Conservation (phyloP, 371 early-diverging fungal species). For the Conidiobolus incongruus region DNA sequence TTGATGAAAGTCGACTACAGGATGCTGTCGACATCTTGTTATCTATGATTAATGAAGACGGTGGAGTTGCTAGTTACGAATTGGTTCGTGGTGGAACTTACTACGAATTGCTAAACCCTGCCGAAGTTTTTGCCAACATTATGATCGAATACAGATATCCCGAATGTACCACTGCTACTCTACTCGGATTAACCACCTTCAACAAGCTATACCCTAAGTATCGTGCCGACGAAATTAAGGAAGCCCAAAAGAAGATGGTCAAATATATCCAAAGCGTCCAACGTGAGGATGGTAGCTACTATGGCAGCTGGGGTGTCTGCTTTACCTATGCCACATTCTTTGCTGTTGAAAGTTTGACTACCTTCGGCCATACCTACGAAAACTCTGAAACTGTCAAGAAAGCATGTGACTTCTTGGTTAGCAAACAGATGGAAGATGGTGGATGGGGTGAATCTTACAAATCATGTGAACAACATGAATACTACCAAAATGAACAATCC, state of each 20-base stretch:
- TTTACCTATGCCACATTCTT: slow-evolving; percentile 95
- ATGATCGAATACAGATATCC: slow-evolving; percentile 95
- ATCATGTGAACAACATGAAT: slow-evolving; percentile 50
- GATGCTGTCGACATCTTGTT: slow-evolving; percentile 80
- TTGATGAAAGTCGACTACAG: slow-evolving; percentile 34
- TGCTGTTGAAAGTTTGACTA: slow-evolving; percentile 67
- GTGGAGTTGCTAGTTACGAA: slow-evolving; percentile 88
- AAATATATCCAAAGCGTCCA: slow-evolving; percentile 50
- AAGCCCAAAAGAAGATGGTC: slow-evolving; percentile 30
- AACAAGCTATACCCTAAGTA: slow-evolving; percentile 53
- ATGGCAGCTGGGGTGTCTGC: slow-evolving; percentile 91
- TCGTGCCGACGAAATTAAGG: slow-evolving; percentile 56
- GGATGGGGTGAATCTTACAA: slow-evolving; percentile 96
- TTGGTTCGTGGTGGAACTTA: slow-evolving; percentile 45
- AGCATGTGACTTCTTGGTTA: slow-evolving; percentile 71
- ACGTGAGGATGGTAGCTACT: slow-evolving; percentile 77
- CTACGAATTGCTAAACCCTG: slow-evolving; percentile 77
- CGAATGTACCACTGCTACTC: slow-evolving; percentile 87
- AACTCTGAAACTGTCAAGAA: slow-evolving; percentile 25
- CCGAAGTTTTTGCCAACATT: slow-evolving; percentile 86
- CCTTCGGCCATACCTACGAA: slow-evolving; percentile 57
- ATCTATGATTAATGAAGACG: slow-evolving; percentile 72
- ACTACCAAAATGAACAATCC: slow-evolving; percentile 31
- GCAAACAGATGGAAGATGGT: slow-evolving; percentile 73
- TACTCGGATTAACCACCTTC: slow-evolving; percentile 66